Evolutionary conservation across 768 basidiomycete genomes (phyloP), one percentile per base, ranked within the genome.

Genomic region (Termitomyces sp.): DNA sequence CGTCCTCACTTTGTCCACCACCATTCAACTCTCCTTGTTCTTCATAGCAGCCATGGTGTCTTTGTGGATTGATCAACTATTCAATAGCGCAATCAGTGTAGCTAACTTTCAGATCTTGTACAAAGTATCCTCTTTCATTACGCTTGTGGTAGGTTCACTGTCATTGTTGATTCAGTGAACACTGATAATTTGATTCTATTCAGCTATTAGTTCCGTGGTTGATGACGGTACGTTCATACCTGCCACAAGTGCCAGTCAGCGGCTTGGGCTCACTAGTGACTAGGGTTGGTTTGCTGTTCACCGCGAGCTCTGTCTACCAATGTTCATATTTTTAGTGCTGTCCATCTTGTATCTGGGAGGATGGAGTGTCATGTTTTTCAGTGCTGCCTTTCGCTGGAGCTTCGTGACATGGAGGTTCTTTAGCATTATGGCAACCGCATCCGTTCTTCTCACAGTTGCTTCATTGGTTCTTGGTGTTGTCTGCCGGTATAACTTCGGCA

Each of bases 261-360:
- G 1, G 20, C 20, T 39, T 16, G 18, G 18, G 26, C 33, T 64
- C 30, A 63, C 37, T 54, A 56, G 49, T 42, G 13, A 27, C 18
- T 54, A 87, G 83, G 91, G 91, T 18, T 93, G 90, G 90, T 82
- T 88, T 65, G 81, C 85, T 36, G 83, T 88, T 51, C 86, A 90
- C 39, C 80, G 77, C 51, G 91, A 93, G 71, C 73, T 79, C 56
- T 81, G 79, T 58, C 56, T 78, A 10, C 79, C 76, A 16, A 89
- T 85, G 82, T 58, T 84, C 51, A 60, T 81, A 14, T 93, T 93
- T 74, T 76, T 93, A 56, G 65, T 75, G 16, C 62, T 89, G 48
- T 84, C 84, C 12, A 58, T 82, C 33, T 68, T 82, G 20, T 89
- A 92, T 68, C 75, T 91, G 20, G 79, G 74, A 37, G 87, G 83